These are phyloP conservation scores for Ceratocystis huliohia DNA, from an alignment of 2,329 filamentous ascomycete species.

Conservation along the genomic window DNA sequence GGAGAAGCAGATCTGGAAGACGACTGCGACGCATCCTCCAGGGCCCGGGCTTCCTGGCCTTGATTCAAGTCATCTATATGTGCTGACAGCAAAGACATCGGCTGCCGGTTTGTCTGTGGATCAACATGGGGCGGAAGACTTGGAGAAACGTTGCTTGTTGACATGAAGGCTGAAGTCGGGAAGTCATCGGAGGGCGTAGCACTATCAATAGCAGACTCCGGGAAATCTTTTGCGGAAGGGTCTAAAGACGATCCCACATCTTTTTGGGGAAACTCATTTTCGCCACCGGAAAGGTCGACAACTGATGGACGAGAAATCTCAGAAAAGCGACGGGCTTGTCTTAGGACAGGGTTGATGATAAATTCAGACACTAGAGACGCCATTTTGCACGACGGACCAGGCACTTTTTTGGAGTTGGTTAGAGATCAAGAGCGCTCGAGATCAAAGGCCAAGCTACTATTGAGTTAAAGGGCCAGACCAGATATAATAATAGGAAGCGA, in stretches of 20 bases:
- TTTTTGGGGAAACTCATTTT: slow-evolving; percentile 27
- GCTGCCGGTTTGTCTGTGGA: background rate
- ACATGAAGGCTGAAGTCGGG: background rate
- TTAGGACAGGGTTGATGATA: slow-evolving; percentile 52
- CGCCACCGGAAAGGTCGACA: slow-evolving; percentile 29
- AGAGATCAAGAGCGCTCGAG: background rate
- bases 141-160: background rate
- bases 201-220: background rate
- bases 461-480: background rate
- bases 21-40: background rate
- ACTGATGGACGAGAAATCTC: slow-evolving; percentile 31
- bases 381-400: slow-evolving; percentile 32
- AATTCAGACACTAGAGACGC: slow-evolving; percentile 52
- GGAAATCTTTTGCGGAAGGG: slow-evolving; percentile 1
- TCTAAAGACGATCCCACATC: slow-evolving; percentile 20
- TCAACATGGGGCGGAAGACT: background rate
- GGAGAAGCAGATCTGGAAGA: slow-evolving; percentile 5
- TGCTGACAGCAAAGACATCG: background rate
- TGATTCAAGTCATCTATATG: background rate
- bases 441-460: background rate
- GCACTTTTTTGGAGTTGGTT: background rate
- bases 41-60: background rate
- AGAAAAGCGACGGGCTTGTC: slow-evolving; percentile 53
- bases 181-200: background rate
- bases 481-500: background rate